Base-by-base conservation (phyloP, 2,329 filamentous ascomycete genomes). In the Mollisia scopiformis region DNA sequence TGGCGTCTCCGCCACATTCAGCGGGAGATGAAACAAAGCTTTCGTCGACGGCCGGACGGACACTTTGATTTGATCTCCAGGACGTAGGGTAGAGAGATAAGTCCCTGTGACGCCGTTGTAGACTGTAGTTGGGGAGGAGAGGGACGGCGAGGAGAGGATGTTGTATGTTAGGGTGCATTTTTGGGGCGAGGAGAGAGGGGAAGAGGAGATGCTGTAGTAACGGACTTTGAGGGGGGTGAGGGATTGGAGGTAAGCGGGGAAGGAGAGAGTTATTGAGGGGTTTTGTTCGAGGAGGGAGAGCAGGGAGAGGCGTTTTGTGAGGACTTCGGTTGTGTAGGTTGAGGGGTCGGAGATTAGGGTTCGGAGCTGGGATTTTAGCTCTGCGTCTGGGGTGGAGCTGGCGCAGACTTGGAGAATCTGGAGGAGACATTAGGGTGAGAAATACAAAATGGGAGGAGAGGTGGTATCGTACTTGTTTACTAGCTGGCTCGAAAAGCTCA, bases 161-260 rank as follows among this genome's bases (percentile, higher is more conserved):
- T 31, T 51, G 47, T 30, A 55, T n/a, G 33, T 55, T 39, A 55
- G 43, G 6, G 37, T 43, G 53, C 53, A 55, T 28, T 28, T 39
- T 11, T 76, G 77, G 0, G 84, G 79, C 63, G 88, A 81, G 63
- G 77, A 79, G 0, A 90, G 78, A 0, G 89, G 88, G 0, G 89
- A 91, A 0, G 88, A 92, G 1, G 89, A 92, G 70, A 92, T 91
- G 47, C 86, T 90, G 78, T 92, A 92, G 72, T 90, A 87, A 16
- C 89, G 83, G 43, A 90, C 80, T 33, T 89, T 86, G 86, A 94
- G 90, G 0, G 89, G 87, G 1, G 89, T 88, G 0, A 92, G 81
- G 79, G 91, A 87, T 41, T 81, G 79, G 13, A 93, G 79, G 76
- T 90, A 93, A n/a, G 83, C 75, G 2, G 82, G 14, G 81, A 93